phyloP scores from a whole-genome alignment of 106 monocot species.

The Acanthochlamys bracteata region DNA sequence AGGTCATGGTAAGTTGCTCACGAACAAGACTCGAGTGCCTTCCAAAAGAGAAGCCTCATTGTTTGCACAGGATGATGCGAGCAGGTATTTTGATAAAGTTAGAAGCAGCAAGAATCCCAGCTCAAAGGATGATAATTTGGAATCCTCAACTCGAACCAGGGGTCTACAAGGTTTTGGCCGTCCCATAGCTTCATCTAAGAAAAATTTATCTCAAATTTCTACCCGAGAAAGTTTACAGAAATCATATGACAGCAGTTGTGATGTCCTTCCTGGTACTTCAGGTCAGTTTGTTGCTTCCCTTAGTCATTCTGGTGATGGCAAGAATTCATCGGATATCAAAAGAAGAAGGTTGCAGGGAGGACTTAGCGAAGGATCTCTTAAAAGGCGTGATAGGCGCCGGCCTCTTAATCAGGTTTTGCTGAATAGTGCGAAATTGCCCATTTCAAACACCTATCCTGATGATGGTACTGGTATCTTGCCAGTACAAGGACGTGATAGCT shows the following conservation, averaged over 20 bases:
- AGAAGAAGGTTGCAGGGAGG: conserved; percentile 47
- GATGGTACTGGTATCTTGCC: conserved; percentile 8
- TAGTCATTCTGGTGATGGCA: conserved; percentile 18
- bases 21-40: conserved; percentile 18
- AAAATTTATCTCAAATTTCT: conserved; percentile 28
- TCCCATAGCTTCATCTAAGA: conserved; percentile 41
- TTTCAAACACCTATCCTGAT: conserved; percentile 20
- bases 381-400: conserved; percentile 60
- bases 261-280: conserved; percentile 11
- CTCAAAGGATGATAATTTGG: conserved; percentile 33
- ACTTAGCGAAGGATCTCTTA: conserved; percentile 42
- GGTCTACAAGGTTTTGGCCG: conserved; percentile 71
- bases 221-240: conserved; percentile 23
- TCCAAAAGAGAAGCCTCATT: conserved; percentile 16
- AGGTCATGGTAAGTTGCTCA: conserved; percentile 17
- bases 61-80: conserved; percentile 15
- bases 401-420: conserved; percentile 73
- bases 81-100: conserved; percentile 13
- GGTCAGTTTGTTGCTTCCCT: too few species aligned
- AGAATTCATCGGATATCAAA: conserved; percentile 21
- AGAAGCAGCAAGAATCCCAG: conserved; percentile 22
- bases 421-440: conserved; percentile 55
- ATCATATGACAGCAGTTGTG: conserved; percentile 19
- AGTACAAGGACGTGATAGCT: conserved; percentile 13
- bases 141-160: conserved; percentile 43